Conservation (phyloP, 768 basidiomycete species). For the Ramaria rubella region DNA sequence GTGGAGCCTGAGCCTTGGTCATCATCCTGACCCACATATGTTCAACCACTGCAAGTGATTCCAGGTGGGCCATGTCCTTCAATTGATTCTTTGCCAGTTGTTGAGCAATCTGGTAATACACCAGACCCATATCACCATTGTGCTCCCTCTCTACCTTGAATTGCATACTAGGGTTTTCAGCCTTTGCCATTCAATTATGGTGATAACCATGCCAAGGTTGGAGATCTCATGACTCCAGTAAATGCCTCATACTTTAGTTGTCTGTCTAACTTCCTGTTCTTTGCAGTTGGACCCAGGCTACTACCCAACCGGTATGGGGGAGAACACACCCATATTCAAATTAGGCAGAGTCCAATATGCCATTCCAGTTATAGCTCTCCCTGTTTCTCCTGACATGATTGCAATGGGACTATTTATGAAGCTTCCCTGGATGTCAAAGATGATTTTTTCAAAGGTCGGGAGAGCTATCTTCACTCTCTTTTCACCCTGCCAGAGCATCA, state of each 20-base stretch:
- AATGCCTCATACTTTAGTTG: neutral
- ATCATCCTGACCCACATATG: too few relatives aligned
- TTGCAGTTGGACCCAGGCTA: conserved; percentile 30
- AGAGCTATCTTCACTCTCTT: conserved; percentile 67
- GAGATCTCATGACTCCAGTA: conserved; percentile 23
- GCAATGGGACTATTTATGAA: conserved; percentile 88
- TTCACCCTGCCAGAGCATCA: conserved; percentile 75
- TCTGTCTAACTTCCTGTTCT: neutral
- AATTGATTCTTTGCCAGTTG: conserved; percentile 46
- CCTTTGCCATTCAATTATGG: conserved; percentile 50
- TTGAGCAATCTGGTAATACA: conserved; percentile 77
- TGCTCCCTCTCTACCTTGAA: conserved; percentile 41
- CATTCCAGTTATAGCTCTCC: conserved; percentile 74
- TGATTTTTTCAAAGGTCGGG: conserved; percentile 85
- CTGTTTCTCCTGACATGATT: conserved; percentile 80
- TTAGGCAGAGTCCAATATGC: conserved; percentile 86
- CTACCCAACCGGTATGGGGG: conserved; percentile 26
- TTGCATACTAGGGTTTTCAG: conserved; percentile 89
- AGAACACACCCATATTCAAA: conserved; percentile 60
- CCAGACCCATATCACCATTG: conserved; percentile 29
- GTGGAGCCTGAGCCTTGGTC: too few relatives aligned
- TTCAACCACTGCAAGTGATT: conserved; percentile 36
- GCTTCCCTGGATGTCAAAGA: conserved; percentile 85
- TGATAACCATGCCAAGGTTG: conserved; percentile 40
- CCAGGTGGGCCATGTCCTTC: conserved; percentile 3